Base-by-base conservation (phyloP, 2,329 filamentous ascomycete genomes). In the Colletotrichum ledebouriae region DNA sequence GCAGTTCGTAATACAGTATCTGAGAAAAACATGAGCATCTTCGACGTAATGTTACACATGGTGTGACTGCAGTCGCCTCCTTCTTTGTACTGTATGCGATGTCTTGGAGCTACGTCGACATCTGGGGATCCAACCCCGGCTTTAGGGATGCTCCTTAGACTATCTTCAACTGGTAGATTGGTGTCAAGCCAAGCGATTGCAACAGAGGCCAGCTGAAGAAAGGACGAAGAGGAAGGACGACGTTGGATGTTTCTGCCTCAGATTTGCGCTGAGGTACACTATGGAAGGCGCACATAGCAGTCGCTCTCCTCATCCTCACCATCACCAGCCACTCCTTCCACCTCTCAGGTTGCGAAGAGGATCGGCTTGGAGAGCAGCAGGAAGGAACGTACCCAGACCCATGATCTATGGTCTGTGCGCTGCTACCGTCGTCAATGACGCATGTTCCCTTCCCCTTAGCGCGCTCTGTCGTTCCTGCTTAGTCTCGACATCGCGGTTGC, bases 391-490 rank as follows among this genome's bases (percentile, higher is more conserved):
- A 20, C 42, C 17, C 2, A 42, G 39, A n/a, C 10, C 15, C 37
- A 22, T n/a, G 15, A 22, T n/a, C 41, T 29, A 7, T 59, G 56
- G 56, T 59, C 29, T 37, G 56, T 59, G 56, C 56, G 29, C 9
- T 39, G 13, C 34, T 53, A 25, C 20, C 20, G 46, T 20, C 49
- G 37, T 42, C 47, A 44, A 53, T 61, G 59, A 61, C 59, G 47
- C 59, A 61, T 44, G 59, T 44, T n/a, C 13, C 55, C 39, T 25
- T n/a, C 12, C 17, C 37, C 44, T 41, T 57, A 55, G 52, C 34
- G 33, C 52, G 34, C 33, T 55, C 37, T 12, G 44, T 33, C 10
- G 37, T 12, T 37, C 50, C 17, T 33, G 33, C 22, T 22, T 22
- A 39, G 33, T 20, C 50, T n/a, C n/a, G 47, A 29, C 25, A 25